Base-by-base conservation (phyloP, 495 filamentous ascomycete genomes). In the Penicillium fimorum region DNA sequence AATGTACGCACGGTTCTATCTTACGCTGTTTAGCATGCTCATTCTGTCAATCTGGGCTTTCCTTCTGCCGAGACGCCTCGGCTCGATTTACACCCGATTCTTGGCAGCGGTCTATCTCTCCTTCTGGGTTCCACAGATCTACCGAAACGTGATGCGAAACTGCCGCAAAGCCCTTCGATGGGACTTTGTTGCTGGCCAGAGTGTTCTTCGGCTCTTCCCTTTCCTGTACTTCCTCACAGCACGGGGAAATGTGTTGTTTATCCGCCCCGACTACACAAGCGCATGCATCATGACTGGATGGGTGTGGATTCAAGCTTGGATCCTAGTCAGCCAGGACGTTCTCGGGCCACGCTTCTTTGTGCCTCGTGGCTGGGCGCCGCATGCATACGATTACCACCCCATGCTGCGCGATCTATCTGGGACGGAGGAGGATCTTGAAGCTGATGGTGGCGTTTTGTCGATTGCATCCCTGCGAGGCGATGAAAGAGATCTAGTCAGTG, bases 351-450 rank as follows among this genome's bases (percentile, higher is more conserved):
- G 94, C 42, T 91, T 92, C 69, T 84, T 87, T 58, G 71, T 90
- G n/a, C 79, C 82, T 3, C 78, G 79, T 22, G 77, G 80, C 47
- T 95, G 89, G 89, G 79, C 74, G 12, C 83, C 88, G 45, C 88
- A 88, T 3, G 94, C 90, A 5, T 98, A 94, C 77, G 94, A 98
- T 63, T 98, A 98, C 58, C 94, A 98, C 67, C 92, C 91, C 0
- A 79, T 95, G 4, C 74, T 98, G 17, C 84, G 89, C n/a, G 90
- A 96, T 69, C 58, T 50, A 7, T 51, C 67, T 4, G 70, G 68
- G 12, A 41, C 68, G 2, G 70, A 69, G 37, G 89, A 91, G 43
- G 85, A 89, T 56, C 66, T 89, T 41, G 92, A 96, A 72, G 82
- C 80, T 4, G 87, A 87, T 45, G 86, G 83, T 12, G 71, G 71